phyloP scores from a whole-genome alignment of 2,329 filamentous ascomycete genomes.

The Huntiella decipiens region DNA sequence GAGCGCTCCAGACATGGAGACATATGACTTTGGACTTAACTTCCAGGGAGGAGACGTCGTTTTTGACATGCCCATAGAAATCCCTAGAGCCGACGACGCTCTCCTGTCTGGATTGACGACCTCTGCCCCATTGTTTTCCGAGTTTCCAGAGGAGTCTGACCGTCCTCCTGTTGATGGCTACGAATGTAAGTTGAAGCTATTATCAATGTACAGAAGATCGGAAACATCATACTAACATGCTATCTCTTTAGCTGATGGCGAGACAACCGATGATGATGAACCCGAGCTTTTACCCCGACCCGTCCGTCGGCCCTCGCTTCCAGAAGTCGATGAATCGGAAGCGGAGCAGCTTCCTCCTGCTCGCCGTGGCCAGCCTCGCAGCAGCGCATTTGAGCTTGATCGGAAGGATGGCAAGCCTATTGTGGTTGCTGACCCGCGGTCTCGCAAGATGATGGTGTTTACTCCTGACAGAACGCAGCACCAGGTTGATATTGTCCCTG shows the following conservation, averaged over 20 bases:
- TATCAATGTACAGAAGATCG: not conserved
- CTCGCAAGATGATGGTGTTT: slow-evolving; percentile 45
- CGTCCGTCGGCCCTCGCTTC: slow-evolving; percentile 24
- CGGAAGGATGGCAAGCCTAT: slow-evolving; percentile 36
- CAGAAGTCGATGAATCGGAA: slow-evolving; percentile 32
- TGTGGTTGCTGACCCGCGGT: slow-evolving; percentile 36
- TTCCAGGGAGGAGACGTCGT: slow-evolving; percentile 13
- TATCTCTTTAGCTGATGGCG: slow-evolving; percentile 31
- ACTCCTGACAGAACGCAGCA: slow-evolving; percentile 29
- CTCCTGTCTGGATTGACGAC: not conserved
- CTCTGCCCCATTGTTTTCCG: not conserved
- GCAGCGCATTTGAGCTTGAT: slow-evolving; percentile 36
- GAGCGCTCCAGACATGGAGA: slow-evolving; percentile 17
- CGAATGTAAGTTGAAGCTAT: slow-evolving; percentile 25
- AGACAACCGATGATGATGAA: slow-evolving; percentile 42
- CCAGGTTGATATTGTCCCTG: slow-evolving; percentile 33
- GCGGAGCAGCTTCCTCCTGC: slow-evolving; percentile 12
- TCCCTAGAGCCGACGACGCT: slow-evolving; percentile 18
- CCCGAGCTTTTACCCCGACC: slow-evolving; percentile 30
- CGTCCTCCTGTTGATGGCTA: slow-evolving; percentile 29
- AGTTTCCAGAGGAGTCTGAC: slow-evolving; percentile 20
- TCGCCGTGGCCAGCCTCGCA: slow-evolving; percentile 30
- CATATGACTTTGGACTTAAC: not conserved
- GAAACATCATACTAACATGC: not conserved
- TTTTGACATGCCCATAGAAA: slow-evolving; percentile 21